Conservation (phyloP, 2,329 filamentous ascomycete genomes). For the Passalora sequoiae region DNA sequence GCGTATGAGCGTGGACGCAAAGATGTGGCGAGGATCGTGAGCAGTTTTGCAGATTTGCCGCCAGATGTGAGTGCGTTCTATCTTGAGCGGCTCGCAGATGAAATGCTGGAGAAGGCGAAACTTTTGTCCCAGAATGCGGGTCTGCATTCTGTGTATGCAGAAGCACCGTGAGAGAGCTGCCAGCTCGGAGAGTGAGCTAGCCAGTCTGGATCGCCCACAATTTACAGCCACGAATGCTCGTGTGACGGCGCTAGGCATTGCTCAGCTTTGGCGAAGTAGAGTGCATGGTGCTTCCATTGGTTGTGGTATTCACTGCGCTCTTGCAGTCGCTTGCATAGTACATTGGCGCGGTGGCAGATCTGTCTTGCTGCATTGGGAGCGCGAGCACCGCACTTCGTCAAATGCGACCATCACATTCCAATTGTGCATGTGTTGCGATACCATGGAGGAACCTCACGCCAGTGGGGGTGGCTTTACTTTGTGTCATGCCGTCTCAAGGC, state of each 20-base stretch:
- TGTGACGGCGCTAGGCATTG: neutral
- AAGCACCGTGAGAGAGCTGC: constrained; percentile 6
- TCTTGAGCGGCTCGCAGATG: constrained; percentile 63
- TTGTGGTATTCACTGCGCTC: too few species aligned
- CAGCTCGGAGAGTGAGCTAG: too few species aligned
- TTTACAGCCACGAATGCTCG: neutral
- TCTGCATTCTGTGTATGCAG: constrained; percentile 17
- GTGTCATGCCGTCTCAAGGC: neutral
- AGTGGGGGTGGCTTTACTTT: neutral
- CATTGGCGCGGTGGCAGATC: too few species aligned
- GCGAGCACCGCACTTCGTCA: too few species aligned
- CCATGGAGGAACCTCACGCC: too few species aligned
- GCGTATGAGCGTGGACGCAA: constrained; percentile 76
- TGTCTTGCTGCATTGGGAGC: too few species aligned
- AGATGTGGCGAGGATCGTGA: constrained; percentile 63
- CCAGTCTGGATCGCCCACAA: neutral
- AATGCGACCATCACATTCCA: too few species aligned
- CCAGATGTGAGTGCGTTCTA: constrained; percentile 68
- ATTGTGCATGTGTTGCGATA: too few species aligned
- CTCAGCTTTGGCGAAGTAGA: too few species aligned
- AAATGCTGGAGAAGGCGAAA: constrained; percentile 47
- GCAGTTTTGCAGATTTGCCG: constrained; percentile 61
- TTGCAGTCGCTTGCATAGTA: too few species aligned
- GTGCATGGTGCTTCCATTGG: too few species aligned
- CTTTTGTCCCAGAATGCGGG: constrained; percentile 9